phyloP scores from a whole-genome alignment of 108 stramenopile genomes.

The Nitzschia putrida region DNA sequence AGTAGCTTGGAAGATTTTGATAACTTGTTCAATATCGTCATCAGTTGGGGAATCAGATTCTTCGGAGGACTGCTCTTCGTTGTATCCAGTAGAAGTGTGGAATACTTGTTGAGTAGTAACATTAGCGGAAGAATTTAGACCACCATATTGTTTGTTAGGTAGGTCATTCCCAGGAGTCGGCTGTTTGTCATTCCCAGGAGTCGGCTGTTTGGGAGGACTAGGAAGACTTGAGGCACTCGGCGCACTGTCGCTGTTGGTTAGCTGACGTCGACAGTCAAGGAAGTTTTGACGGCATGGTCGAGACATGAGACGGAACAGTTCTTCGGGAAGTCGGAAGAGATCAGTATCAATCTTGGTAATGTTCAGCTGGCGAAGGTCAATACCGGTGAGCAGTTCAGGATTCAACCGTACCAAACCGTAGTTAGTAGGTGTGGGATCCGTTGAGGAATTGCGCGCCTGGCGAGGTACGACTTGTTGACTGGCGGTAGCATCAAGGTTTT shows the following conservation, averaged over 20 bases:
- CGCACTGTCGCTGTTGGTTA: background rate
- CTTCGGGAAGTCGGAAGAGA: background rate
- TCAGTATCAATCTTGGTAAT: background rate
- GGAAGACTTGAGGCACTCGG: too few species aligned
- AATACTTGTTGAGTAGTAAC: too few species aligned
- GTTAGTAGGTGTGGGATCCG: background rate
- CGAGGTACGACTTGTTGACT: background rate
- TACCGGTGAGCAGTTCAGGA: background rate
- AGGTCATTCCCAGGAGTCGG: too few species aligned
- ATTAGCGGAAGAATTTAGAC: too few species aligned
- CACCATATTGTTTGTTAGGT: too few species aligned
- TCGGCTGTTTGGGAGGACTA: too few species aligned
- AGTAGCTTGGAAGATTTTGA: too few species aligned
- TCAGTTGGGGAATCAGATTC: too few species aligned
- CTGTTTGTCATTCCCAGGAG: too few species aligned
- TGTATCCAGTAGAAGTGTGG: too few species aligned
- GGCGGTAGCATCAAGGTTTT: background rate
- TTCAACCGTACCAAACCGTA: background rate
- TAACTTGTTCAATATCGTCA: too few species aligned
- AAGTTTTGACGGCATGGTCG: background rate
- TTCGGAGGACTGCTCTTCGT: too few species aligned
- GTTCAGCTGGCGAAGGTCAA: background rate
- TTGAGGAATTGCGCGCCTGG: background rate
- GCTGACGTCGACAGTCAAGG: background rate
- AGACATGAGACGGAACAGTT: background rate